Evolutionary conservation across 805 yeast genomes (phyloP).

Genomic region (Wickerhamomyces rabaulensis): DNA sequence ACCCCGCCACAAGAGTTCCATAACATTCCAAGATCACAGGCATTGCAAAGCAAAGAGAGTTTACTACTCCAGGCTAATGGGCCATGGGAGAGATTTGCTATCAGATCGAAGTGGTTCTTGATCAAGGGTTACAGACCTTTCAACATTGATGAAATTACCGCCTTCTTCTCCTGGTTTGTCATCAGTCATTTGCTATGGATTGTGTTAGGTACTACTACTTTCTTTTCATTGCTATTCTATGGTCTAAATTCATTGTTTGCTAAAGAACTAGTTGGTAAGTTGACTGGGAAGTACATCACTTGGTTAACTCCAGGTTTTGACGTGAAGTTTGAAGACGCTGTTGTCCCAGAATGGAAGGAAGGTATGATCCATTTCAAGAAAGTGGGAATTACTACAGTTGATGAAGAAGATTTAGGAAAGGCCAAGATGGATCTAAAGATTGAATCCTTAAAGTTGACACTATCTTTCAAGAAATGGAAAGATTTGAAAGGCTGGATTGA

Average conservation of each 20-base stretch:
- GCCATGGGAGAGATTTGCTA: slow-evolving; percentile 38
- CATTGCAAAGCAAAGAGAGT: slow-evolving; percentile 13
- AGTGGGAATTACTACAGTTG: slow-evolving; percentile 59
- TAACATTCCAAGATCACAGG: slow-evolving; percentile 4
- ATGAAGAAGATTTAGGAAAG: slow-evolving; percentile 73
- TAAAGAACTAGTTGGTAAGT: slow-evolving; percentile 79
- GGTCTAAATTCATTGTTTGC: slow-evolving; percentile 77
- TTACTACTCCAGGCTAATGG: slow-evolving; percentile 16
- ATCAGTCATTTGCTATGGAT: slow-evolving; percentile 80
- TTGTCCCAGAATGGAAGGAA: slow-evolving; percentile 88
- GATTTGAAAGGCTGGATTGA: slow-evolving; percentile 81
- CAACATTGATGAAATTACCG: slow-evolving; percentile 82
- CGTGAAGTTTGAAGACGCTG: slow-evolving; percentile 82
- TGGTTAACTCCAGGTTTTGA: slow-evolving; percentile 65
- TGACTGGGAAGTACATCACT: slow-evolving; percentile 74
- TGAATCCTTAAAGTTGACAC: slow-evolving; percentile 72
- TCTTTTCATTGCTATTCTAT: slow-evolving; percentile 71
- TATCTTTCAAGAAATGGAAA: slow-evolving; percentile 82
- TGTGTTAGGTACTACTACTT: slow-evolving; percentile 84
- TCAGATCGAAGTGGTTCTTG: slow-evolving; percentile 68
- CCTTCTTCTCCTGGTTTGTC: slow-evolving; percentile 84
- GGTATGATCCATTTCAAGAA: slow-evolving; percentile 78
- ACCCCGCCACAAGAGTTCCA: not conserved
- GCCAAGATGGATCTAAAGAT: slow-evolving; percentile 75
- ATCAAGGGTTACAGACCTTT: slow-evolving; percentile 78